Conservation (phyloP, 2,329 filamentous ascomycete species). For the Septoria linicola region DNA sequence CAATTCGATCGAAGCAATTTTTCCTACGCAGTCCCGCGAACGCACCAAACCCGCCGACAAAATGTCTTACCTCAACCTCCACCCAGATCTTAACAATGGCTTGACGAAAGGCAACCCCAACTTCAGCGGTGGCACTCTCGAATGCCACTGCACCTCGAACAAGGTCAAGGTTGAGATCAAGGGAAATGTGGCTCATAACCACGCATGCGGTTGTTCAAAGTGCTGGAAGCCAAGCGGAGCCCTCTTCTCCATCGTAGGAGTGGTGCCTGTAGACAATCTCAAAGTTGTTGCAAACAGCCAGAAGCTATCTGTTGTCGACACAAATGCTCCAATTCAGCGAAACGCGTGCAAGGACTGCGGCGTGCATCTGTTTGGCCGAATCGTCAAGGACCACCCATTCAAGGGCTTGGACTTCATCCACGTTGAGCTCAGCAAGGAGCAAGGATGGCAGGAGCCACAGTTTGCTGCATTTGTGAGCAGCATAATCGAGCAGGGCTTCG, state of each 20-base stretch:
- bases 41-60: background rate
- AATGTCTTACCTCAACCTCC: conserved; percentile 41
- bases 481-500: conserved; percentile 67
- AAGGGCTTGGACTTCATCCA: conserved; percentile 70
- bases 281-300: conserved; percentile 56
- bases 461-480: conserved; percentile 68
- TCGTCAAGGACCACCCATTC: conserved; percentile 64
- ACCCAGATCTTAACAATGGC: conserved; percentile 64
- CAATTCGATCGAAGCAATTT: background rate
- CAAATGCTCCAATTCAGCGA: conserved; percentile 58
- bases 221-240: conserved; percentile 68
- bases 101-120: conserved; percentile 55
- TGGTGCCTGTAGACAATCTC: conserved; percentile 57
- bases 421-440: conserved; percentile 57
- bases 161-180: conserved; percentile 59
- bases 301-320: conserved; percentile 60
- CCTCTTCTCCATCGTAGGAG: conserved; percentile 64
- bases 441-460: conserved; percentile 70
- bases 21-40: background rate
- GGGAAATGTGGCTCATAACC: conserved; percentile 65
- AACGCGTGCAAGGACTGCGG: conserved; percentile 62
- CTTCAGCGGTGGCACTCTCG: conserved; percentile 61
- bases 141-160: conserved; percentile 58
- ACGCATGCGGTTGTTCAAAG: conserved; percentile 69
- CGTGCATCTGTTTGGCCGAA: conserved; percentile 63